These are phyloP conservation scores for Lippia alba DNA, from an alignment of 305 asterid genomes.

Conservation along the genomic window DNA sequence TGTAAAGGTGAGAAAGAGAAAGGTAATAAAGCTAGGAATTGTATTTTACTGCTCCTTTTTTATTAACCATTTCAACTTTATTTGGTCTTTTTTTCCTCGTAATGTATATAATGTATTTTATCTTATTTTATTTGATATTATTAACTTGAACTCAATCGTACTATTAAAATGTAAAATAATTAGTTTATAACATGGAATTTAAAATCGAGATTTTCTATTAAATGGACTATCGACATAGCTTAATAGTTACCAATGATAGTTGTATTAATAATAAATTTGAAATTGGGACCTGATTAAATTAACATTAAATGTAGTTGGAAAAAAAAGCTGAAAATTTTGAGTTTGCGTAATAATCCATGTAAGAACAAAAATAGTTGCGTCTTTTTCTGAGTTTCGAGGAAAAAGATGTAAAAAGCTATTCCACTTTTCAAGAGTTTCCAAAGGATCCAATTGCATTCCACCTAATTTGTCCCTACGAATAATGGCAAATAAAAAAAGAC, in stretches of 20 bases:
- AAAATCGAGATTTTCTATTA: too few relatives aligned
- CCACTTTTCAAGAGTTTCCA: conserved; percentile 35
- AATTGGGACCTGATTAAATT: too few relatives aligned
- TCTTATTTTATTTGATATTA: too few relatives aligned
- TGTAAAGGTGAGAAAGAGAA: conserved; percentile 31
- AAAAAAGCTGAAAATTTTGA: background rate
- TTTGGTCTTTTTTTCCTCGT: background rate
- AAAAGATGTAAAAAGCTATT: conserved; percentile 11
- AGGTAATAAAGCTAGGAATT: conserved; percentile 33
- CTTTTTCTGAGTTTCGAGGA: background rate
- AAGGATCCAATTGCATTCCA: conserved; percentile 31
- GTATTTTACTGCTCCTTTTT: conserved; percentile 33
- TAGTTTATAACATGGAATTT: too few relatives aligned
- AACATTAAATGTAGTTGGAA: conserved; percentile 12
- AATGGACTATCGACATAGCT: too few relatives aligned
- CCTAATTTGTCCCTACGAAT: conserved; percentile 36
- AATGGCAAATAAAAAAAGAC: background rate
- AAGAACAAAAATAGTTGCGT: conserved; percentile 29
- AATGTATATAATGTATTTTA: too few relatives aligned
- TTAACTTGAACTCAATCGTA: too few relatives aligned
- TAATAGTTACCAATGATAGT: too few relatives aligned
- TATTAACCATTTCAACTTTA: background rate
- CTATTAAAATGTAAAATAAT: too few relatives aligned
- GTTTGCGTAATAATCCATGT: conserved; percentile 27
- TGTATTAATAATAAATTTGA: too few relatives aligned